Percentiles rank a stretch among this genome's conserved stretches.
Conservation (phyloP, 306 rosid species). For the Potentilla sterilis region DNA sequence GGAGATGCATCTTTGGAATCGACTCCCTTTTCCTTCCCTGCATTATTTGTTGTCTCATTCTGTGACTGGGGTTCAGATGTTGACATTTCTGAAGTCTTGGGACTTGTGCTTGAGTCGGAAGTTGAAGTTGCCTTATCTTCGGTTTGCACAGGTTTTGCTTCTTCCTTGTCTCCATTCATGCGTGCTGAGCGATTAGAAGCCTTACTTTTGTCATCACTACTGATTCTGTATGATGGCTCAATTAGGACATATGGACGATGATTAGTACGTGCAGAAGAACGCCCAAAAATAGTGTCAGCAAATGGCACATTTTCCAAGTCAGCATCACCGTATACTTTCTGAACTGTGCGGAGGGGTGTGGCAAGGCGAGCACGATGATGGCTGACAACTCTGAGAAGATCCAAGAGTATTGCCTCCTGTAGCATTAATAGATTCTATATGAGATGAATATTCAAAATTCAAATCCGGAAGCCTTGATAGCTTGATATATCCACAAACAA, state of each 20-base stretch:
- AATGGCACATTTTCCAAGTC: constrained; percentile 77
- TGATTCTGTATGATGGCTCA: constrained; percentile 74
- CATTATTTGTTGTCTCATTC: constrained; percentile 42
- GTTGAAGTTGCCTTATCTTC: constrained; percentile 38
- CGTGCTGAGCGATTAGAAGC: constrained; percentile 49
- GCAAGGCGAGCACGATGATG: constrained; percentile 94
- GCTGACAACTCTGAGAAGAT: constrained; percentile 92
- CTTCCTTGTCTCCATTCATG: constrained; percentile 47
- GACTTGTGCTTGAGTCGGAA: constrained; percentile 31
- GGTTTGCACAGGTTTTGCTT: constrained; percentile 35
- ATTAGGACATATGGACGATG: constrained; percentile 70
- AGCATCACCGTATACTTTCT: constrained; percentile 68
- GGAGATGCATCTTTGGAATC: constrained; percentile 38
- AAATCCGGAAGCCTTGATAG: not conserved
- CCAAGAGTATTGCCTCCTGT: constrained; percentile 94
- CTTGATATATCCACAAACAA: constrained; percentile 6
- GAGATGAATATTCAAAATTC: constrained; percentile 18
- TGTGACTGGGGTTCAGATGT: constrained; percentile 39
- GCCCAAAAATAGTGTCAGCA: constrained; percentile 61
- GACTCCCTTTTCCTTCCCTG: constrained; percentile 41
- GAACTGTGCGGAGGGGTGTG: constrained; percentile 96
- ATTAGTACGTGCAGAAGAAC: constrained; percentile 46
- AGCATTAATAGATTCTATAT: constrained; percentile 23
- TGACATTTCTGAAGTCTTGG: constrained; percentile 41
- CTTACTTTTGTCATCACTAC: constrained; percentile 70